Percentiles rank a stretch among this genome's conserved stretches.
Evolutionary conservation across 2,329 filamentous ascomycete species (phyloP).

Genomic region (Daldinia eschscholtzii): DNA sequence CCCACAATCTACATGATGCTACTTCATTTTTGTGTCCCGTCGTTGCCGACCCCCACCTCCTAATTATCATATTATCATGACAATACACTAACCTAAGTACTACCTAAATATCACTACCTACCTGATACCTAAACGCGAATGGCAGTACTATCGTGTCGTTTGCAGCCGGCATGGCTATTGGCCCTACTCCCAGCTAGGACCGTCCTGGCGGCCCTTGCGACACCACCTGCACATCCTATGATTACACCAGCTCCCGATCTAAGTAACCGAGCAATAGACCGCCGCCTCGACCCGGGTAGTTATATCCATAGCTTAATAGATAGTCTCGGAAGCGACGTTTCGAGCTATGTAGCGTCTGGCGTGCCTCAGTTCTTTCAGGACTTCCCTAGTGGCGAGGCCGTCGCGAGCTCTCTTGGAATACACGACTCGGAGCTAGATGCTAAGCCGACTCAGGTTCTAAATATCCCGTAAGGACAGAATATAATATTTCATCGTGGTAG

Average conservation of each 20-base stretch:
- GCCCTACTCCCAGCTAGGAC: conserved; percentile 35
- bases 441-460: conserved; percentile 76
- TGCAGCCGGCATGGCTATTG: conserved; percentile 31
- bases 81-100: neutral
- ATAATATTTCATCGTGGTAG: no score
- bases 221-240: conserved; percentile 55
- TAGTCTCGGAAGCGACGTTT: conserved; percentile 66
- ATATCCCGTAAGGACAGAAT: conserved; percentile 68
- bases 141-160: conserved; percentile 24
- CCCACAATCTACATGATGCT: neutral
- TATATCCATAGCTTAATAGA: conserved; percentile 65
- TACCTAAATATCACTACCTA: conserved; percentile 6
- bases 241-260: conserved; percentile 62
- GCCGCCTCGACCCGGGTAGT: conserved; percentile 60
- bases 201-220: conserved; percentile 43
- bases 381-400: conserved; percentile 72
- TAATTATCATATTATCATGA: conserved; percentile 8
- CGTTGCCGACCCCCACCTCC: neutral
- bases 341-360: conserved; percentile 72
- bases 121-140: conserved; percentile 27
- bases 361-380: conserved; percentile 76
- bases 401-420: conserved; percentile 72
- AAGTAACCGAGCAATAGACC: conserved; percentile 56
- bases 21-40: neutral
- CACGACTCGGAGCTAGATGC: conserved; percentile 69